phyloP scores from a whole-genome alignment of 768 basidiomycete genomes.

The Rhodocollybia butyracea region DNA sequence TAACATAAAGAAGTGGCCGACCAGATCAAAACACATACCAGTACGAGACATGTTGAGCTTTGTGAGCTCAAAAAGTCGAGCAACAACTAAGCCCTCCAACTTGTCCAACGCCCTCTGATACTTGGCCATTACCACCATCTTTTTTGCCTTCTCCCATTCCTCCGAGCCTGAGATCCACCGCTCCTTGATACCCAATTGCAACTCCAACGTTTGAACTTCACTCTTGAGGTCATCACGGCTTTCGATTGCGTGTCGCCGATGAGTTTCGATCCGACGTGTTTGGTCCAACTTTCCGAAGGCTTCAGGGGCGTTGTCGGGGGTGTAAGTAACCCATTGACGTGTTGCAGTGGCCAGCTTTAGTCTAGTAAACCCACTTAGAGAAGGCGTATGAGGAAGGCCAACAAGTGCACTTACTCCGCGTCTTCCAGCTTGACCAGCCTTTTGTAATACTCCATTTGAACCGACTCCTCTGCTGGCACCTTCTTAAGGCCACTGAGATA shows the following conservation, averaged over 20 bases:
- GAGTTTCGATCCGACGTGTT: conserved; percentile 2
- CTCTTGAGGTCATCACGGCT: conserved; percentile 7
- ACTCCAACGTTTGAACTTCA: conserved; percentile 9
- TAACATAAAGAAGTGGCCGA: neutral
- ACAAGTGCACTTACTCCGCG: neutral
- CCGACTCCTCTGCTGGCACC: conserved; percentile 15
- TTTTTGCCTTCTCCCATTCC: conserved; percentile 1
- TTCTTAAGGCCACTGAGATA: conserved; percentile 13
- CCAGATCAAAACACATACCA: conserved; percentile 4
- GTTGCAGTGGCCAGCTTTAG: neutral
- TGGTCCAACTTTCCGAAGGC: neutral
- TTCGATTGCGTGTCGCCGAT: conserved; percentile 2
- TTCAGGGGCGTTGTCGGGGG: neutral
- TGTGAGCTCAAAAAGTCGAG: conserved; percentile 13
- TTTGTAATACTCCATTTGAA: conserved; percentile 14
- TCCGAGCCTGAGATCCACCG: conserved; percentile 7
- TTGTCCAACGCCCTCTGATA: conserved; percentile 11
- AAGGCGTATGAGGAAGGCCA: too few species aligned
- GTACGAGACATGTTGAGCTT: conserved; percentile 14
- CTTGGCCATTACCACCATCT: conserved; percentile 1
- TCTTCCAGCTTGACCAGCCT: conserved; percentile 10
- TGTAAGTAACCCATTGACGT: neutral
- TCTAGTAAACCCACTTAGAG: neutral
- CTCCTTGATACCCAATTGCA: neutral
- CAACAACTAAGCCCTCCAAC: conserved; percentile 4